Conservation (phyloP, 2,329 filamentous ascomycete genomes). For the Stylonectria norvegica region DNA sequence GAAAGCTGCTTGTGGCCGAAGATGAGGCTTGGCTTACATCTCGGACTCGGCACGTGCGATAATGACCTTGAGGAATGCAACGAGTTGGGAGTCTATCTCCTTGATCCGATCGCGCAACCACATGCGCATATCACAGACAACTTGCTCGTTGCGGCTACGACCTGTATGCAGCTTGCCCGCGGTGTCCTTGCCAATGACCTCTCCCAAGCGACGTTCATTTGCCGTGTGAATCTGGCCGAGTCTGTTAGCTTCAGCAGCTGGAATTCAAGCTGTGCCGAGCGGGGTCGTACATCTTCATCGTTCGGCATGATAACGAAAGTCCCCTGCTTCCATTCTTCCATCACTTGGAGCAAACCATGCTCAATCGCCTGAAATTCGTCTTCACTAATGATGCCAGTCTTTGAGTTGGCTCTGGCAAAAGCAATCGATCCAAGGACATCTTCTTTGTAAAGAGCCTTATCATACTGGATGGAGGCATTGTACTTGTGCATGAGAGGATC, state of each 20-base stretch:
- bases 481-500: conserved; percentile 85
- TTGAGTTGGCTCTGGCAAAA: conserved; percentile 76
- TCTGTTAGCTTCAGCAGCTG: conserved; percentile 18
- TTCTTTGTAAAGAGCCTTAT: conserved; percentile 73
- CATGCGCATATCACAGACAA: conserved; percentile 69
- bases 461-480: conserved; percentile 75
- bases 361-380: conserved; percentile 75
- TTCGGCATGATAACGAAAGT: conserved; percentile 52
- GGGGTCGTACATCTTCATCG: conserved; percentile 48
- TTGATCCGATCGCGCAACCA: conserved; percentile 44
- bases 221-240: conserved; percentile 27
- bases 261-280: conserved; percentile 5
- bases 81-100: conserved; percentile 24
- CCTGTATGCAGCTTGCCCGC: conserved; percentile 71
- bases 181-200: conserved; percentile 67
- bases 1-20: conserved; percentile 7
- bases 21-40: conserved; percentile 18
- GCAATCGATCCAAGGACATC: conserved; percentile 80
- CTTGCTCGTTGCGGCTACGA: conserved; percentile 69
- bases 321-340: conserved; percentile 52
- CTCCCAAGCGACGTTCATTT: conserved; percentile 51
- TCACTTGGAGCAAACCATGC: conserved; percentile 59
- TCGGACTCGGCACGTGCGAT: conserved; percentile 32
- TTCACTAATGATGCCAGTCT: conserved; percentile 67
- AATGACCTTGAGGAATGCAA: conserved; percentile 23